These are phyloP conservation scores for Tribonema minus DNA, from an alignment of 108 stramenopile genomes.

Conservation along the genomic window DNA sequence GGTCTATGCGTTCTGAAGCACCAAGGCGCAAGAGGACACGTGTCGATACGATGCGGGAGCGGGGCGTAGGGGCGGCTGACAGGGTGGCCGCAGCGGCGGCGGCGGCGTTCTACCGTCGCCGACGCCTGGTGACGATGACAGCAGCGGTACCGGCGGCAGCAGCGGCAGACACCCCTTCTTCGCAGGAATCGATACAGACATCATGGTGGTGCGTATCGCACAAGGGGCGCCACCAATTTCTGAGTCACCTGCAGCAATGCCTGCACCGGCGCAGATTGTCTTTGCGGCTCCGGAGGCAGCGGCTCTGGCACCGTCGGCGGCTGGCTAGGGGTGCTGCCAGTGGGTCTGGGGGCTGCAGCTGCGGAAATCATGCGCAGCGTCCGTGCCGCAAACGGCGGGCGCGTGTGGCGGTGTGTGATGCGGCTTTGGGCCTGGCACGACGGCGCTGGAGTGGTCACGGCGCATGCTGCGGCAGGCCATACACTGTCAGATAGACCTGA, in stretches of 20 bases:
- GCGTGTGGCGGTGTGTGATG: neutral
- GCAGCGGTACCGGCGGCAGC: neutral
- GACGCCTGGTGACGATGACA: neutral
- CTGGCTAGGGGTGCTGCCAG: neutral
- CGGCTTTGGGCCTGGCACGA: neutral
- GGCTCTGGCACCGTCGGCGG: neutral
- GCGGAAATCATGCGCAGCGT: neutral
- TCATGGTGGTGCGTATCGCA: slow-evolving; percentile 9
- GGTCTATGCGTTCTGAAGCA: too few relatives aligned
- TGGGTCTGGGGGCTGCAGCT: slow-evolving; percentile 6
- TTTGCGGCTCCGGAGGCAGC: too few relatives aligned
- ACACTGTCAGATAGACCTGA: slow-evolving; percentile 16
- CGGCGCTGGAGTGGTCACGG: neutral
- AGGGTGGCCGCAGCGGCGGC: neutral
- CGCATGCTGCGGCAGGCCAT: slow-evolving; percentile 13
- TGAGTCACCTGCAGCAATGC: neutral
- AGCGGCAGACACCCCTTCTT: neutral
- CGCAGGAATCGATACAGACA: slow-evolving; percentile 7
- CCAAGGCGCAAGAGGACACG: too few relatives aligned
- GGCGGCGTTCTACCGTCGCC: neutral
- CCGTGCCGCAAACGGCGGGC: neutral
- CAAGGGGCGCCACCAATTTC: neutral
- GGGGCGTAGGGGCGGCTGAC: neutral
- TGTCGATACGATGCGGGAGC: neutral
- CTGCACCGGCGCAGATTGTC: neutral